Evolutionary conservation across 2,329 filamentous ascomycete genomes (phyloP), one percentile per base, ranked within the genome.

Genomic region (Penicillium sp.): DNA sequence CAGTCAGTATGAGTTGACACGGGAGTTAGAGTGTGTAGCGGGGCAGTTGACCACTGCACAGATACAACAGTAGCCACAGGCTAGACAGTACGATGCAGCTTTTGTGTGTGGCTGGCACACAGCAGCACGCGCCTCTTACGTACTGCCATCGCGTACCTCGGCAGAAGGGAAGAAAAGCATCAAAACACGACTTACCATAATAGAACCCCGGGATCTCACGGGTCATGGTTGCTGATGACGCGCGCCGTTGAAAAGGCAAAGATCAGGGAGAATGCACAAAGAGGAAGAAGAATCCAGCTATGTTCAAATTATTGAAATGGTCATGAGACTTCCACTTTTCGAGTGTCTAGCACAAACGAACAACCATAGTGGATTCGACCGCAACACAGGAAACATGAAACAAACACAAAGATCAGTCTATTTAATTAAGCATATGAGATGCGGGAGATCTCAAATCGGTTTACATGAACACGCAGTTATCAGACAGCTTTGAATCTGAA

Each of bases 181-280:
- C 41, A 21, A 21, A 43, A 23, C 21, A n/a, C n/a, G 17, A 62
- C 63, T 55, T 53, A 73, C 71, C 71, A 57, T 67, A 74, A 43
- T 72, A 74, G 44, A 71, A 73, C 2, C 71, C 71, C 4, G 71
- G 71, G 4, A 74, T 71, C 15, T 73, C 66, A 45, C 61, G 65
- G 49, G 66, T 67, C 70, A 73, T 73, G 25, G 13, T 55, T 19
- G 39, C 17, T 21, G 10, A 39, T 19, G 25, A 49, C 1, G 9
- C 1, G 13, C 7, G 9, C n/a, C 12, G 8, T 17, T 13, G 29
- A 17, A 9, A 23, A 27, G 17, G 29, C 0, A 49, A 25, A 7
- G 6, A 31, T 9, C 17, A 49, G 19, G 13, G 21, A 13, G 21
- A 52, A 53, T 23, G 39, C 50, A 48, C 23, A 17, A 39, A 48